Conservation (phyloP, 1,284 basidiomycete genomes). For the Ustilago nuda region DNA sequence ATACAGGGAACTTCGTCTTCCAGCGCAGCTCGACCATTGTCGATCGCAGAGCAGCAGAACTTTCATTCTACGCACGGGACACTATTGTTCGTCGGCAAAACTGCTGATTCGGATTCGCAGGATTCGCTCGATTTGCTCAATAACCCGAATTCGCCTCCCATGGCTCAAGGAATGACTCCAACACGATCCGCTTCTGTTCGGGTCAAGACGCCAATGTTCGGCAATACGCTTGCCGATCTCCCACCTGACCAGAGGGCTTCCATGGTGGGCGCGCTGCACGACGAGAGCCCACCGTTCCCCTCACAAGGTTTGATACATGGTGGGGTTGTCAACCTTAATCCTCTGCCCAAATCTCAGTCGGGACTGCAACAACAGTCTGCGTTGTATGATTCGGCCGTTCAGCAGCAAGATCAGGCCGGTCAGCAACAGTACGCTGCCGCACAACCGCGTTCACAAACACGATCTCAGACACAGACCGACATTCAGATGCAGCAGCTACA, state of each 20-base stretch:
- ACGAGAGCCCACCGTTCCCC: conserved; percentile 3
- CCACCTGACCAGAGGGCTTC: conserved; percentile 26
- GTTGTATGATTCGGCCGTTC: conserved; percentile 1
- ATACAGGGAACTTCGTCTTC: conserved; percentile 20
- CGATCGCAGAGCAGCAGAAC: conserved; percentile 5
- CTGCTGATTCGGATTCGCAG: conserved; percentile 16
- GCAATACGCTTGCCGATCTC: conserved; percentile 27
- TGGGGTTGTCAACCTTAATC: conserved; percentile 9
- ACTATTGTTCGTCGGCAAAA: conserved; percentile 18
- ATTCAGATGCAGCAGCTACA: conserved; percentile 2
- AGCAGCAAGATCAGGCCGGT: conserved; percentile 1
- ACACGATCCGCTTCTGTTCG: conserved; percentile 29
- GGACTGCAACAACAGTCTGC: conserved; percentile 1
- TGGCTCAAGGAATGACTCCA: conserved; percentile 2
- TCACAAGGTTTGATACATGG: conserved; percentile 11
- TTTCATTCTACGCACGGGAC: neutral
- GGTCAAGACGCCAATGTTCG: conserved; percentile 36
- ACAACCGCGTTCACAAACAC: neutral
- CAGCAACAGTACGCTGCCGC: conserved; percentile 4
- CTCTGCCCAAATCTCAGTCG: neutral
- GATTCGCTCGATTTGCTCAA: conserved; percentile 20
- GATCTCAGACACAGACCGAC: neutral
- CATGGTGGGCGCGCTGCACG: conserved; percentile 17
- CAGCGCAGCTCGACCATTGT: conserved; percentile 9
- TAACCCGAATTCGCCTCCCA: conserved; percentile 3